These are phyloP conservation scores for Penicillium canariense DNA, from an alignment of 495 filamentous ascomycete genomes.

Conservation along the genomic window DNA sequence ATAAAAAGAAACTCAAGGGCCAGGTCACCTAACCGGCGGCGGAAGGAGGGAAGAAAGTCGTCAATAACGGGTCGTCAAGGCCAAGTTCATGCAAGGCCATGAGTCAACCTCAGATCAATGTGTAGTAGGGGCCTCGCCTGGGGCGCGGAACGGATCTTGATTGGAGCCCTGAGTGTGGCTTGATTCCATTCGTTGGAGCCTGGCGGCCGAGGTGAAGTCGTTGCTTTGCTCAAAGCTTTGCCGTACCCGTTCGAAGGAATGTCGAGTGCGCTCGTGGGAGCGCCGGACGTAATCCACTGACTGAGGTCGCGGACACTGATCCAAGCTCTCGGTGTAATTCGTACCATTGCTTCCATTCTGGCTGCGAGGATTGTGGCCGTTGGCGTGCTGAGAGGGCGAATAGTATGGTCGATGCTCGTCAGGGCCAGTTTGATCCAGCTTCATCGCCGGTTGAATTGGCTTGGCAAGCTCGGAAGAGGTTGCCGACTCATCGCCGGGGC, in stretches of 20 bases:
- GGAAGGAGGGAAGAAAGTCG: conserved; percentile 19
- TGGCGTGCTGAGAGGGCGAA: conserved; percentile 77
- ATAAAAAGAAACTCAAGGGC: conserved; percentile 28
- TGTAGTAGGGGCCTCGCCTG: conserved; percentile 37
- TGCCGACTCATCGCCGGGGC: conserved; percentile 45
- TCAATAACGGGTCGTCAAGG: conserved; percentile 36
- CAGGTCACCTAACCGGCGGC: conserved; percentile 2
- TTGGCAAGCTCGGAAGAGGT: conserved; percentile 64
- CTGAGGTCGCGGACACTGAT: conserved; percentile 42
- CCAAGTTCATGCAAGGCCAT: conserved; percentile 28
- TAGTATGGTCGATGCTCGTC: conserved; percentile 90
- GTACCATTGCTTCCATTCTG: conserved; percentile 94
- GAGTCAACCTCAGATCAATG: conserved; percentile 28
- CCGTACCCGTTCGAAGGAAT: conserved; percentile 49
- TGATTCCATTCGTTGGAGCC: conserved; percentile 80
- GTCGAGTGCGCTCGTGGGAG: conserved; percentile 72
- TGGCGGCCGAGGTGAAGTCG: conserved; percentile 86
- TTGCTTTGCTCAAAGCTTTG: conserved; percentile 80
- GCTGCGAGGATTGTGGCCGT: conserved; percentile 77
- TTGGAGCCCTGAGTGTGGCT: conserved; percentile 45
- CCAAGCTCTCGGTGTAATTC: conserved; percentile 73
- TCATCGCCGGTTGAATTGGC: conserved; percentile 55
- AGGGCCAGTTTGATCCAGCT: conserved; percentile 59
- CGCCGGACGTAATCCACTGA: conserved; percentile 69
- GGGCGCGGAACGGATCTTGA: conserved; percentile 39